phyloP scores from a whole-genome alignment of 2,329 filamentous ascomycete species.

The Delphinella strobiligena region DNA sequence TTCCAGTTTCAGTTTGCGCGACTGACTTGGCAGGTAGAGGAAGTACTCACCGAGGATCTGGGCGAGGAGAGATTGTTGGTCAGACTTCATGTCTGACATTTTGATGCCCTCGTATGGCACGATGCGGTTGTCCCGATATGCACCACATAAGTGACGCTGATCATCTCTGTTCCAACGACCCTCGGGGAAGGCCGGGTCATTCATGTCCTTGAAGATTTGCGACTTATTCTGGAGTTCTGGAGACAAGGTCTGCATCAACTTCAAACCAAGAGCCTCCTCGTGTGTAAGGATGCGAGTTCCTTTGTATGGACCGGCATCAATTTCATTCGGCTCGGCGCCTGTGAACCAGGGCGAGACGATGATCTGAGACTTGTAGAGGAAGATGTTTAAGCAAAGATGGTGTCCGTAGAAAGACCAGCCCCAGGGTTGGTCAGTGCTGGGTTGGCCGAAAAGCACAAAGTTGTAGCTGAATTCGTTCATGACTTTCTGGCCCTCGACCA shows the following conservation, averaged over 20 bases:
- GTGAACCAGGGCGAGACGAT: constrained; percentile 65
- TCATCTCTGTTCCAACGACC: constrained; percentile 72
- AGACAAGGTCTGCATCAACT: constrained; percentile 54
- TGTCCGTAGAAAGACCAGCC: constrained; percentile 68
- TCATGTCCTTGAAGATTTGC: constrained; percentile 47
- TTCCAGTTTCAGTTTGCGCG: constrained; percentile 43
- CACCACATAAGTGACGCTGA: constrained; percentile 65
- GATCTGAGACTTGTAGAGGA: constrained; percentile 54
- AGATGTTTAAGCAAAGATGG: constrained; percentile 61
- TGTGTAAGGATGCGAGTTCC: constrained; percentile 55
- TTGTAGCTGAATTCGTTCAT: constrained; percentile 71
- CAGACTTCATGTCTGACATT: constrained; percentile 35
- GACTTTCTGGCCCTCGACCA: constrained; percentile 48
- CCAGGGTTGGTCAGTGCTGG: constrained; percentile 49
- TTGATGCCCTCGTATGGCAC: constrained; percentile 59
- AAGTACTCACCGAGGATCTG: constrained; percentile 53
- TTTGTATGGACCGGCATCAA: constrained; percentile 50
- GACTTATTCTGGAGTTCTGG: constrained; percentile 36
- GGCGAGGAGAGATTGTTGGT: constrained; percentile 42
- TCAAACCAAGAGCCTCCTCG: constrained; percentile 53
- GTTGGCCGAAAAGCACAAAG: constrained; percentile 56
- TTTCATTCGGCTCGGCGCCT: constrained; percentile 66
- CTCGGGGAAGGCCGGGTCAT: constrained; percentile 52
- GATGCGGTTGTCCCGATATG: constrained; percentile 64
- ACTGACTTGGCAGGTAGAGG: constrained; percentile 50